Percentiles rank a stretch among this genome's conserved stretches.
Evolutionary conservation across 345 rosid species (phyloP).

Genomic region (Gossypium stocksii): DNA sequence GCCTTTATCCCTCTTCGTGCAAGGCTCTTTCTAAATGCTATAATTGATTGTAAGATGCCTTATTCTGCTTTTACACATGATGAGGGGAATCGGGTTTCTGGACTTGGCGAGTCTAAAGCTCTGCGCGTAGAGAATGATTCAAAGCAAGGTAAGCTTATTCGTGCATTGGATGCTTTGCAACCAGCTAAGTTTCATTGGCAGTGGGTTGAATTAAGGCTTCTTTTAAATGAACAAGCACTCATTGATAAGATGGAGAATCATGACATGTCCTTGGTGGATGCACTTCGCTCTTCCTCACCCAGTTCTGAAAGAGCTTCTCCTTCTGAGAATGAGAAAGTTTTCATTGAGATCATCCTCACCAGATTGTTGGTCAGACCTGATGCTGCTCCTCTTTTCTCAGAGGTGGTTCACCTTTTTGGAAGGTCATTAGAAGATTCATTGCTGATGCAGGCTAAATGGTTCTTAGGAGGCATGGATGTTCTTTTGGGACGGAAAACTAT

Average conservation of each 20-base stretch:
- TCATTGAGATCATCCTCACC: conserved; percentile 80
- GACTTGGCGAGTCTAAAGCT: conserved; percentile 46
- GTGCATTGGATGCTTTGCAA: conserved; percentile 69
- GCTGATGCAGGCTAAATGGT: conserved; percentile 91
- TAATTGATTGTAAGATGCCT: conserved; percentile 78
- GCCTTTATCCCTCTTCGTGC: conserved; percentile 94
- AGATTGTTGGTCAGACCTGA: conserved; percentile 95
- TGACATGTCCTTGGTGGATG: conserved; percentile 67
- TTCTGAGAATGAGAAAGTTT: conserved; percentile 86
- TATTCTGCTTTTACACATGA: conserved; percentile 41
- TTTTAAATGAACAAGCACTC: conserved; percentile 88
- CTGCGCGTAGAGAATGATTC: conserved; percentile 48
- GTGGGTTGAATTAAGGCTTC: conserved; percentile 97
- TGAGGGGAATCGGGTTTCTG: conserved; percentile 40
- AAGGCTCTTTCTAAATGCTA: conserved; percentile 76
- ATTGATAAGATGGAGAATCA: conserved; percentile 74
- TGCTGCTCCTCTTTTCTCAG: conserved; percentile 90
- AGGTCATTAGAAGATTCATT: conserved; percentile 83
- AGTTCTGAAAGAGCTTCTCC: conserved; percentile 63
- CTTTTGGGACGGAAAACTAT: conserved; percentile 86
- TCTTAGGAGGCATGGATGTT: conserved; percentile 81
- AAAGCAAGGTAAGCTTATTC: conserved; percentile 79
- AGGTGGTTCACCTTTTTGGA: conserved; percentile 91
- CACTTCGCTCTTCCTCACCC: conserved; percentile 67
- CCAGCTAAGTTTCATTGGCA: conserved; percentile 99